Percentiles rank a stretch among this genome's conserved stretches.
Conservation (phyloP, 2,329 filamentous ascomycete species). For the Aspergillus fumigatiaffinis region DNA sequence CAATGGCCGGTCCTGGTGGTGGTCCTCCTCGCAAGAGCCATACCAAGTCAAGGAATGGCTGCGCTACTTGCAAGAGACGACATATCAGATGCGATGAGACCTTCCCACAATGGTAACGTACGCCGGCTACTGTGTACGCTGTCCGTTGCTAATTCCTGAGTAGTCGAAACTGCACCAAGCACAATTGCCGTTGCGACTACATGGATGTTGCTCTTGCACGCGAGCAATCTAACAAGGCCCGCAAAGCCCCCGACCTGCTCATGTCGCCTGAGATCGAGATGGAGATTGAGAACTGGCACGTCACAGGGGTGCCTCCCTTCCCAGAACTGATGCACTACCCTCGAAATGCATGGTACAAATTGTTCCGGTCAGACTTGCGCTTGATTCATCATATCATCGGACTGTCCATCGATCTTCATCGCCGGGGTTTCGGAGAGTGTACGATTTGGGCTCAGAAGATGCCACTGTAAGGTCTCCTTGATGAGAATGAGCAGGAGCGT, state of each 20-base stretch:
- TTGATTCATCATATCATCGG: conserved; percentile 87
- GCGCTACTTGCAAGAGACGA: conserved; percentile 94
- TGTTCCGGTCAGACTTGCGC: conserved; percentile 74
- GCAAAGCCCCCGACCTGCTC: conserved; percentile 62
- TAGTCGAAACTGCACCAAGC: conserved; percentile 97
- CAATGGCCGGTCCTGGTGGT: conserved; percentile 89
- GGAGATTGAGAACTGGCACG: conserved; percentile 77
- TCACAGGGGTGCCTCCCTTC: conserved; percentile 81
- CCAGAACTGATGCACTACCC: conserved; percentile 74
- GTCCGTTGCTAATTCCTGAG: conserved; percentile 3
- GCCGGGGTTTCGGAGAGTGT: conserved; percentile 73
- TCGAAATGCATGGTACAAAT: conserved; percentile 66
- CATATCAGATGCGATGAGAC: conserved; percentile 98
- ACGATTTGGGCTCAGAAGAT: conserved; percentile 92
- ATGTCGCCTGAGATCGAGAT: conserved; percentile 84
- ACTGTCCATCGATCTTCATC: conserved; percentile 76
- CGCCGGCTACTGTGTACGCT: conserved; percentile 16
- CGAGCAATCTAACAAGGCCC: conserved; percentile 49
- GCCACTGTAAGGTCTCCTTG: conserved; percentile 66
- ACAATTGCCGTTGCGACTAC: conserved; percentile 97
- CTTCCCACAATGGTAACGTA: conserved; percentile 84
- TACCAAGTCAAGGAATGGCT: conserved; percentile 98
- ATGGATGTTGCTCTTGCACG: conserved; percentile 72
- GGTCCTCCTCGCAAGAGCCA: conserved; percentile 88
- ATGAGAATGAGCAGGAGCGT: background rate